A percentile compares a stretch with the other conserved stretches of the same genome.
phyloP scores from a whole-genome alignment of 2,329 filamentous ascomycete species.

The Aspergillus tanneri region DNA sequence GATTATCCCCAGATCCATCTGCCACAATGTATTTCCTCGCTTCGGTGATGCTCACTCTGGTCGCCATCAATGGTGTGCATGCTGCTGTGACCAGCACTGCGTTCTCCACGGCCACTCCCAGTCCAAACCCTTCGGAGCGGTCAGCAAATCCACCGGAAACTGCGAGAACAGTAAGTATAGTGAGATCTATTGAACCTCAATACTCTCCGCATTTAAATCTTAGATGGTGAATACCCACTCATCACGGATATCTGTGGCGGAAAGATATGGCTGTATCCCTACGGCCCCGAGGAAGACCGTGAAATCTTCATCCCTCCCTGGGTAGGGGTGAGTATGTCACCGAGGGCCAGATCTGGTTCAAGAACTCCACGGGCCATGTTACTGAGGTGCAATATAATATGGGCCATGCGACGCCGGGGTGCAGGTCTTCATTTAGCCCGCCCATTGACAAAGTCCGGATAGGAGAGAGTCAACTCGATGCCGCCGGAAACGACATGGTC shows the following conservation, averaged over 20 bases:
- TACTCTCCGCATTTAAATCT: too few relatives aligned
- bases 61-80: too few relatives aligned
- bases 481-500: constrained; percentile 87
- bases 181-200: too few relatives aligned
- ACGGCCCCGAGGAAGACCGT: background rate
- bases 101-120: background rate
- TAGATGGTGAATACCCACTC: background rate
- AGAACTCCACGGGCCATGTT: background rate
- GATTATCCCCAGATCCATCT: too few relatives aligned
- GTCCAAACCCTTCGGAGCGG: background rate
- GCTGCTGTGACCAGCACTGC: too few relatives aligned
- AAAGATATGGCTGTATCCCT: background rate
- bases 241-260: background rate
- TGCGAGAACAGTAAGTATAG: background rate
- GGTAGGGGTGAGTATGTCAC: background rate
- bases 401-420: background rate
- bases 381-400: background rate
- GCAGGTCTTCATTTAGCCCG: too few relatives aligned
- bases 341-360: background rate
- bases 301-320: background rate
- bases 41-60: too few relatives aligned
- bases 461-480: constrained; percentile 90
- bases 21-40: too few relatives aligned
- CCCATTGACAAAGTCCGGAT: constrained; percentile 93
- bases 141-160: background rate